Base-by-base conservation (phyloP, 768 basidiomycete genomes). In the Clitopilus passeckerianus region DNA sequence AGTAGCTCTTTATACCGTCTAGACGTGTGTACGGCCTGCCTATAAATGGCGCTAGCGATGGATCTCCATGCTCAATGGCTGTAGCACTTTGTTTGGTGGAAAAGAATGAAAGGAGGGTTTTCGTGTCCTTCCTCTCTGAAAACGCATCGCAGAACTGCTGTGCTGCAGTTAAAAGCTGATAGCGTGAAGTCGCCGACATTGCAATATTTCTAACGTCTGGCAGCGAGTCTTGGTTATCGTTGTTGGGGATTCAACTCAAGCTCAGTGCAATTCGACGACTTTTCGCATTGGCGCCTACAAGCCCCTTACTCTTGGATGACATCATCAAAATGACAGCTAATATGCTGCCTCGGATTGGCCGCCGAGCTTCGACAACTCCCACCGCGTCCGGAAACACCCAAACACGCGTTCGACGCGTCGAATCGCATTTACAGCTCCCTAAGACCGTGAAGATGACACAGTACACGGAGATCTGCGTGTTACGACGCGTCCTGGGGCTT, bases 41-140 rank as follows among this genome's bases (percentile, higher is more conserved):
- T 6, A 87, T 65, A 68, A 88, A 88, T n/a, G 86, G 83, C 9
- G 85, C 84, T 34, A 86, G 74, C 34, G 64, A 65, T 20, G 74
- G 71, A 24, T 82, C 73, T 15, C 87, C 87, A 56, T 88, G 76
- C 67, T 87, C 86, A 62, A 80, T 60, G 1, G 77, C 83, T 54
- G 75, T 73, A 57, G 76, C 73, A 57, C 72, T 67, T 56, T 75
- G 72, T 0, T 74, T 74, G 6, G 67, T 70, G 9, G 85, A 85
- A 63, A 87, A 87, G 63, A 80, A 77, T 0, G 75, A 67, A 52
- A 87, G 66, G 22, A 87, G 70, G 1, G 62, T 67, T n/a, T 78
- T 69, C 15, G 77, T 53, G 56, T 76, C 65, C 58, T 74, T 72
- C 37, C 82, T 75, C 30, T 68, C 60, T 7, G 84, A 73, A 63